Evolutionary conservation across 257 asterid species (phyloP).

Genomic region (Solanum rostratum): DNA sequence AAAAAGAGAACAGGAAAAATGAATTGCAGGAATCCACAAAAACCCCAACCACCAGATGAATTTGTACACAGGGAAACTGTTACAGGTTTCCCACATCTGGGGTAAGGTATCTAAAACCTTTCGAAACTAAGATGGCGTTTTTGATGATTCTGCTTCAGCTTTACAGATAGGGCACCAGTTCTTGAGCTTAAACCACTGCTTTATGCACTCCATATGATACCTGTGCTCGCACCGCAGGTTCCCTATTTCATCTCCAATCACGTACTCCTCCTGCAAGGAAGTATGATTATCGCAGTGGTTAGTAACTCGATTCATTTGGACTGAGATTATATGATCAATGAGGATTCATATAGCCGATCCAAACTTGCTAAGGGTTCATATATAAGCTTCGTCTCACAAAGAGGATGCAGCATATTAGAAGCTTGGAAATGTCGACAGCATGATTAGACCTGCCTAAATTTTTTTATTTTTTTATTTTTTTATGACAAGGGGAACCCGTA

Average conservation of each 20-base stretch:
- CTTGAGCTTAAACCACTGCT: conserved; percentile 68
- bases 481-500: no score
- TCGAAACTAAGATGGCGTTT: background rate
- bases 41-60: background rate
- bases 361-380: background rate
- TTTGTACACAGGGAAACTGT: background rate
- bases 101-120: background rate
- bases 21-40: background rate
- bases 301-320: background rate
- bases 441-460: background rate
- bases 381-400: background rate
- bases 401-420: background rate
- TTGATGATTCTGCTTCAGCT: conserved; percentile 24
- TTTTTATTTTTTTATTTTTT: no score
- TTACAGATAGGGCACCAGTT: conserved; percentile 98
- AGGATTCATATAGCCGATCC: background rate
- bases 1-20: background rate
- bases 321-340: background rate
- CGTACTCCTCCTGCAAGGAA: conserved; percentile 65
- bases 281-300: background rate
- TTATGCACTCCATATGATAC: conserved; percentile 49
- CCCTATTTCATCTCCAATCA: conserved; percentile 56
- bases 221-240: conserved; percentile 57
- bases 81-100: background rate
- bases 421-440: background rate